phyloP scores from a whole-genome alignment of 129 eudicot genomes.

The Helianthus annuus region HanXRQr2.0-SUNRISE NC_035434.2:171282461-171282960 shows the following conservation, averaged over 20 bases:
- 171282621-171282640: slow-evolving; percentile 4
- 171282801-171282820: neutral
- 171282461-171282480: neutral
- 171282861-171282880: no score
- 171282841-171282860: no score
- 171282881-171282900: no score
- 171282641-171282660: neutral
- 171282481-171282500: neutral
- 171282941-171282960: no score
- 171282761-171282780: no score
- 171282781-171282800: no score
- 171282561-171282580: neutral
- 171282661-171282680: slow-evolving; percentile 15
- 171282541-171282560: neutral
- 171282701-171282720: slow-evolving; percentile 5
- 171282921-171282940: no score
- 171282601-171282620: neutral
- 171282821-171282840: neutral
- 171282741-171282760: neutral
- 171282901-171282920: no score
- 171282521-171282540: neutral
- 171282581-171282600: neutral
- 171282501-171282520: neutral
- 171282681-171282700: neutral
- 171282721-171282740: neutral